Conservation (phyloP, 2,329 filamentous ascomycete species). For the Trematosphaeria pertusa region DNA sequence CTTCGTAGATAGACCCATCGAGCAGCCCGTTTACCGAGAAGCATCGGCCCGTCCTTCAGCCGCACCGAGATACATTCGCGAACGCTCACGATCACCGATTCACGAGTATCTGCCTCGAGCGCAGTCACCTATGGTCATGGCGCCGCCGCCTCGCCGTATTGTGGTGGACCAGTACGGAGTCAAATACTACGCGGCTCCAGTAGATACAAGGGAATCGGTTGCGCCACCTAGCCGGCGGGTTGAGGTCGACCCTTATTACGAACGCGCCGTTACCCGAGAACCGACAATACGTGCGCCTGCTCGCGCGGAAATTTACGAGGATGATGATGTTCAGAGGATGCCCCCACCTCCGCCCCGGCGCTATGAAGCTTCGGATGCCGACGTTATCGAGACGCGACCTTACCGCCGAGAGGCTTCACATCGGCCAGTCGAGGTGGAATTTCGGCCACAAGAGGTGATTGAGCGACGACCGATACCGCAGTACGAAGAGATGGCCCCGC, state of each 20-base stretch:
- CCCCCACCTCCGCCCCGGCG: constrained; percentile 57
- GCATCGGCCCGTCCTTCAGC: constrained; percentile 46
- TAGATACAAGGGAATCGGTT: constrained; percentile 60
- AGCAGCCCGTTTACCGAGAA: constrained; percentile 47
- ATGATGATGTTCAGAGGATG: constrained; percentile 47
- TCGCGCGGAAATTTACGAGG: constrained; percentile 58
- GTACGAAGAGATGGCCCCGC: constrained; percentile 48
- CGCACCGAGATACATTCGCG: constrained; percentile 48
- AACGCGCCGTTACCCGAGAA: constrained; percentile 64
- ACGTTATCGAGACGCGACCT: constrained; percentile 59
- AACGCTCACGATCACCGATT: constrained; percentile 51
- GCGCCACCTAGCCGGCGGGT: constrained; percentile 57
- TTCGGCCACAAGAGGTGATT: constrained; percentile 31
- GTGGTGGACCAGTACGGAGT: constrained; percentile 84
- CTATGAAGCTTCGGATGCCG: constrained; percentile 68
- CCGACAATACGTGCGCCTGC: constrained; percentile 58
- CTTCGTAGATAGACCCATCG: constrained; percentile 47
- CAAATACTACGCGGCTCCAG: constrained; percentile 70
- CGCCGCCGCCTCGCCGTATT: constrained; percentile 66
- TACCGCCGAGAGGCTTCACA: constrained; percentile 66
- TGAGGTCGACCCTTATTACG: constrained; percentile 69
- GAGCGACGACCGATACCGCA: constrained; percentile 38
- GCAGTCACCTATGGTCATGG: constrained; percentile 52
- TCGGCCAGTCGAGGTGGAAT: constrained; percentile 52
- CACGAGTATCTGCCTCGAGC: constrained; percentile 47